Evolutionary conservation across 1,284 basidiomycete genomes (phyloP), one percentile per base, ranked within the genome.

Genomic region (Sporisorium reilianum): DNA sequence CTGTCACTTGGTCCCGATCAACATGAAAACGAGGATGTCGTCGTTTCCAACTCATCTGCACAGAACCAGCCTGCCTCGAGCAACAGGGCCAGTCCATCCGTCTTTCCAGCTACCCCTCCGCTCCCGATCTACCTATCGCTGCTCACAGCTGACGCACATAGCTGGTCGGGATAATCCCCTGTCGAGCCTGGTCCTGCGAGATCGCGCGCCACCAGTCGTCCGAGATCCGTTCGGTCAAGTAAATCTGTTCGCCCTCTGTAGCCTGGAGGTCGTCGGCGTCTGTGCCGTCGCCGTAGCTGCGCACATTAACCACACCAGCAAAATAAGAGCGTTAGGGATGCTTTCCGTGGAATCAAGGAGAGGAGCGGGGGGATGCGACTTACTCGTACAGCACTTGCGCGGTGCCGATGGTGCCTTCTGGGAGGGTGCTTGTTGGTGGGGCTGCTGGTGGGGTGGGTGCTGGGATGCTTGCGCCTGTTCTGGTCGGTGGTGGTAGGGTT

Each of bases 191-290:
- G 25, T 64, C 62, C 14, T 50, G 34, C 1, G 53, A 58, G 36
- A 44, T 59, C 1, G 25, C 63, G 14, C 79, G 64, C 77, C 78
- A 82, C 80, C 80, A 82, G 58, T 82, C 80, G 45, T 75, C 78
- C 28, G 67, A 70, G 22, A 82, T 75, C 20, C 63, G 64, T 38
- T 82, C 80, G 14, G 68, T 44, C 1, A 82, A 63, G 11, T 54
- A 63, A 40, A 82, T 68, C 12, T 52, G 41, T 40, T 82, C 79
- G 14, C 76, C 79, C 25, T 77, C 62, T 0, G 28, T 34, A 0
- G 77, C 74, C 5, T 32, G n/a, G 7, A 82, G 57, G 22, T 82
- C 80, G 41, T 79, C 79, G 9, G 73, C 20, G 30, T 82, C 77
- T 8, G 66, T 42, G 5, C 70, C 80, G 28, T 76, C 75, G 22